These are phyloP conservation scores for Arthrobotrys iridis DNA, from an alignment of 2,329 filamentous ascomycete genomes.

Conservation along the genomic window DNA sequence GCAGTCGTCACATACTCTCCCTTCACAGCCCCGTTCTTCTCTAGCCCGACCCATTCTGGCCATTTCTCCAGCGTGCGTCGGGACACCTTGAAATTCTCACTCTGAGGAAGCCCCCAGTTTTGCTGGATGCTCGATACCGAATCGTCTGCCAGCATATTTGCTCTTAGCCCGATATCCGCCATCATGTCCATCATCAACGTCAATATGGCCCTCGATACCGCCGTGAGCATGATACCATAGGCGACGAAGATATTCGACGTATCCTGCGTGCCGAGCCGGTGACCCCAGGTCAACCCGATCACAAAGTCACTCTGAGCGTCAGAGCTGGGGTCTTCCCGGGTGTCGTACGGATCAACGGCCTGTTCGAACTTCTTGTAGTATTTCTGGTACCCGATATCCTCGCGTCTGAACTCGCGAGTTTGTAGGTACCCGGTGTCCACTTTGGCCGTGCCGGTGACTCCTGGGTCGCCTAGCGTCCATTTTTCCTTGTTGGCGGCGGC, in stretches of 20 bases:
- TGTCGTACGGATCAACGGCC: neutral
- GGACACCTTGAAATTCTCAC: neutral
- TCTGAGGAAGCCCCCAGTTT: slow-evolving; percentile 11
- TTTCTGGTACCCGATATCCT: neutral
- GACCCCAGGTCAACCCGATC: neutral
- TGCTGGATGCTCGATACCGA: neutral
- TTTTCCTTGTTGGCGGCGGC: neutral
- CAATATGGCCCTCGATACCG: slow-evolving; percentile 9
- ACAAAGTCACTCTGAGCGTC: neutral
- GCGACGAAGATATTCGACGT: slow-evolving; percentile 13
- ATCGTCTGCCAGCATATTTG: slow-evolving; percentile 11
- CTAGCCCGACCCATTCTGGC: slow-evolving; percentile 40
- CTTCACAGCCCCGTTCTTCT: neutral
- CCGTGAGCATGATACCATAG: slow-evolving; percentile 1
- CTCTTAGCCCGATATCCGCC: slow-evolving; percentile 18
- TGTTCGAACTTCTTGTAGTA: slow-evolving; percentile 29
- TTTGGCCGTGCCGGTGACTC: neutral
- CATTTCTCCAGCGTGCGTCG: neutral
- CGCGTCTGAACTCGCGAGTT: slow-evolving; percentile 7
- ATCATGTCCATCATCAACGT: slow-evolving; percentile 48
- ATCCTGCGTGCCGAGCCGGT: neutral
- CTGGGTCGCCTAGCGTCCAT: neutral
- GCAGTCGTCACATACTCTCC: slow-evolving; percentile 11
- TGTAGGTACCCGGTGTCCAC: slow-evolving; percentile 5
- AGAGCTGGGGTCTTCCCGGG: neutral